phyloP scores from a whole-genome alignment of 2,329 filamentous ascomycete species.

The Arthrobotrys sphaeroides region DNA sequence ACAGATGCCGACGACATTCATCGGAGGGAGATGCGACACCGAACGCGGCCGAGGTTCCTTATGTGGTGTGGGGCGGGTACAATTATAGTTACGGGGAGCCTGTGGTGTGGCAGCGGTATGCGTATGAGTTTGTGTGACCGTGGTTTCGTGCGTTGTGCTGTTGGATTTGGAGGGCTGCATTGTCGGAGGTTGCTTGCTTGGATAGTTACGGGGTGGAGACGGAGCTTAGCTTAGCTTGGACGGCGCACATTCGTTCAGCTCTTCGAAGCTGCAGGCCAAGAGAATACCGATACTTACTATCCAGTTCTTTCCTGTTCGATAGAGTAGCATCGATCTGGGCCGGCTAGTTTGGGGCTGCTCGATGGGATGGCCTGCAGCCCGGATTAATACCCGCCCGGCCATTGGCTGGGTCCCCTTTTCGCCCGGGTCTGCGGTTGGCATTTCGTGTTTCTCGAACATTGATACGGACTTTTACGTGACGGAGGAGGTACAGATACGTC shows the following conservation, averaged over 20 bases:
- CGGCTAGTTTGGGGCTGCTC: background rate
- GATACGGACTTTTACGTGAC: no score
- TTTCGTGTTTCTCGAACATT: background rate
- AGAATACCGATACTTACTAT: no score
- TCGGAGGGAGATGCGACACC: background rate
- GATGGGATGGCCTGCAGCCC: background rate
- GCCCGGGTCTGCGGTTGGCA: background rate
- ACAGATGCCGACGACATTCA: background rate
- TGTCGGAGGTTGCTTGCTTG: background rate
- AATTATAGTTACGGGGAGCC: background rate
- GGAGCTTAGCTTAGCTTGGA: background rate
- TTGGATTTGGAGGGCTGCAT: slow-evolving; percentile 3
- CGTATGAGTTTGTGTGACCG: background rate
- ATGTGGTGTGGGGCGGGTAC: background rate
- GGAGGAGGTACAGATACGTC: no score
- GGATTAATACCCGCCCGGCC: slow-evolving; percentile 12
- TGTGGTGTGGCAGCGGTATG: background rate
- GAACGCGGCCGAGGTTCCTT: background rate
- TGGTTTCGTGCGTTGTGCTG: no score
- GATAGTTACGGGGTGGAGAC: no score
- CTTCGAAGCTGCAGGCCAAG: no score
- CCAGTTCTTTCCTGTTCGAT: no score
- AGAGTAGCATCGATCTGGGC: slow-evolving; percentile 1
- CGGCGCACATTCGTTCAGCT: background rate
- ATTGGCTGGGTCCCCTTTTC: slow-evolving; percentile 4